Percentiles rank a stretch among this genome's conserved stretches.
Evolutionary conservation across 805 yeast genomes (phyloP).

Genomic region (Lipomyces sp.): DNA sequence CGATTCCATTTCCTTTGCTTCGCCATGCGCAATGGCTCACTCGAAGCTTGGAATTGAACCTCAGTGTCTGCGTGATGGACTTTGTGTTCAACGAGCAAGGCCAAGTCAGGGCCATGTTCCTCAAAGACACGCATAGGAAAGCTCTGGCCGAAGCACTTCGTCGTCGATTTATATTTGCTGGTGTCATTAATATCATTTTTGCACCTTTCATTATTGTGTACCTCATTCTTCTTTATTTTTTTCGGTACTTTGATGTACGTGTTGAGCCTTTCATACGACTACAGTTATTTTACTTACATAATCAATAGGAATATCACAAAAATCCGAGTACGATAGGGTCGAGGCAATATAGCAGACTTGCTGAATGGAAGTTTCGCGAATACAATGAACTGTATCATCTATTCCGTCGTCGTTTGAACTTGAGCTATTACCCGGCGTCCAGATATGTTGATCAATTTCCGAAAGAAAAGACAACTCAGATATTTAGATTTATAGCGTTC

Average conservation of each 20-base stretch:
- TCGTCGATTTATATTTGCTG: slow-evolving; percentile 85
- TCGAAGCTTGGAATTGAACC: slow-evolving; percentile 91
- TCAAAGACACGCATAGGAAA: slow-evolving; percentile 72
- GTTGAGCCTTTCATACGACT: neutral
- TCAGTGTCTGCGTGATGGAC: slow-evolving; percentile 84
- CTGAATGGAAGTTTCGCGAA: slow-evolving; percentile 94
- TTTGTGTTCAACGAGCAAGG: slow-evolving; percentile 84
- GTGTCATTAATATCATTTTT: slow-evolving; percentile 75
- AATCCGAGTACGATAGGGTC: slow-evolving; percentile 83
- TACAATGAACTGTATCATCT: slow-evolving; percentile 91
- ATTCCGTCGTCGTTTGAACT: slow-evolving; percentile 74
- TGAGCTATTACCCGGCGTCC: slow-evolving; percentile 79
- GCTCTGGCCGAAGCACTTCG: slow-evolving; percentile 65
- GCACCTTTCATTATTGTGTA: slow-evolving; percentile 88
- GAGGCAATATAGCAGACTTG: slow-evolving; percentile 89
- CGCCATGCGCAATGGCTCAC: slow-evolving; percentile 59
- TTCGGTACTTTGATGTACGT: slow-evolving; percentile 74
- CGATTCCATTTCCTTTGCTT: slow-evolving; percentile 59
- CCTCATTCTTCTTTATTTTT: slow-evolving; percentile 80
- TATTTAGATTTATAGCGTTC: slow-evolving; percentile 64
- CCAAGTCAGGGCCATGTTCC: slow-evolving; percentile 70
- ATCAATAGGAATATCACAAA: slow-evolving; percentile 67
- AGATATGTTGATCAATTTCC: slow-evolving; percentile 92
- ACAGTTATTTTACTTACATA: neutral
- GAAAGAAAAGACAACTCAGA: slow-evolving; percentile 64